Percentiles rank a stretch among this genome's conserved stretches.
Evolutionary conservation across 371 early-diverging fungal genomes (phyloP).

Genomic region (Lichtheimia corymbifera): DNA sequence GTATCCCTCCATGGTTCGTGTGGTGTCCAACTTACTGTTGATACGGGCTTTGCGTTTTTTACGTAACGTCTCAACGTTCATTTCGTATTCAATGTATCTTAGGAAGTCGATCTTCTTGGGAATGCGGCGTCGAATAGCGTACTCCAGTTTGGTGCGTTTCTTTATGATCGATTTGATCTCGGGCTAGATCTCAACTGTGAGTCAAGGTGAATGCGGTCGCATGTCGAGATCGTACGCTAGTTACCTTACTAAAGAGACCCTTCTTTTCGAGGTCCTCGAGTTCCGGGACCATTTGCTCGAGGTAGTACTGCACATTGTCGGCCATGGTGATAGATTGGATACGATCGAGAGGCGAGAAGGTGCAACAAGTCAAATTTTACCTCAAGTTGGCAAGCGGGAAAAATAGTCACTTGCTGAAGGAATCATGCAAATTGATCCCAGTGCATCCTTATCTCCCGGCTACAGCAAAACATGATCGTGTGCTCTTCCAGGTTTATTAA

Average conservation of each 20-base stretch:
- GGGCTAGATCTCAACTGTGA: constrained; percentile 33
- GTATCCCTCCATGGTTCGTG: neutral
- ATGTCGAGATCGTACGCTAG: neutral
- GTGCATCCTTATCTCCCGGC: too few relatives aligned
- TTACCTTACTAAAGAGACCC: constrained; percentile 76
- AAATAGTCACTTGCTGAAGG: too few relatives aligned
- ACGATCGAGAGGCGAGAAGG: neutral
- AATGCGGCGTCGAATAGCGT: constrained; percentile 78
- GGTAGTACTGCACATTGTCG: constrained; percentile 83
- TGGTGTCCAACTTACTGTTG: constrained; percentile 10
- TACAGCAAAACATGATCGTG: too few relatives aligned
- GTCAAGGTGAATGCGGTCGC: neutral
- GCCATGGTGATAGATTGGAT: constrained; percentile 65
- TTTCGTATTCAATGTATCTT: constrained; percentile 92
- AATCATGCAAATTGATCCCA: too few relatives aligned
- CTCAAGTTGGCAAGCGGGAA: too few relatives aligned
- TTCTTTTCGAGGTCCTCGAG: constrained; percentile 84
- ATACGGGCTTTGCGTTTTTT: constrained; percentile 77
- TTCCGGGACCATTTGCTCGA: constrained; percentile 94
- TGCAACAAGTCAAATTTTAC: too few relatives aligned
- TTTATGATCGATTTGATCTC: constrained; percentile 90
- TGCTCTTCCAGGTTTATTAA: too few relatives aligned
- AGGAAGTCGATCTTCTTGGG: constrained; percentile 79
- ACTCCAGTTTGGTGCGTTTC: constrained; percentile 87
- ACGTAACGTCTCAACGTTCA: constrained; percentile 85